Evolutionary conservation across 495 filamentous ascomycete species (phyloP), one percentile per base, ranked within the genome.

Genomic region (Penicillium crystallinum): DNA sequence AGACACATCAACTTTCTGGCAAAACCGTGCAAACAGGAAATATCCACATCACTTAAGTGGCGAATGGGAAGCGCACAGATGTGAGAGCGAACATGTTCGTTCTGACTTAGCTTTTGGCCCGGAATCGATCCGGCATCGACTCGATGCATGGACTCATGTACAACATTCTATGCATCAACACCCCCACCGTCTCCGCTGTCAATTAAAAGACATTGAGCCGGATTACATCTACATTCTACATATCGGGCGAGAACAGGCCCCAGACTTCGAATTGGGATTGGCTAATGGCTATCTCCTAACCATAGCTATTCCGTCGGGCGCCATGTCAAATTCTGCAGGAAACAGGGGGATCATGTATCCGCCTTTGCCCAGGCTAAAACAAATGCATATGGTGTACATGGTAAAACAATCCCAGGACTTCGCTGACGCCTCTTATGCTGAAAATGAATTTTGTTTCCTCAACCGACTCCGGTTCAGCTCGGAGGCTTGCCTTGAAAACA

Each of bases 381-480:
- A 37, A 27, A 47, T 47, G 31, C 10, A 6, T 25, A 37, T 36
- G 31, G 6, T 15, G 31, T 37, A 34, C 18, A 47, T 21, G 31
- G 17, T 39, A 30, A n/a, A 53, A 54, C 10, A 22, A 45, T n/a
- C 18, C 9, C 40, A 29, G 25, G 6, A 34, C 19, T 15, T 38
- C 37, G 35, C 25, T 33, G 22, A 53, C 57, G 57, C 57, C 57
- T 42, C 40, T 22, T 51, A 60, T 60, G 57, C 57, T 50, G 21
- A 35, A 42, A 30, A 41, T 17, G 23, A 43, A 30, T 17, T 44
- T 23, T 34, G 3, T 27, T 27, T 27, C 7, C 7, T 27, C 14
- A n/a, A 29, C 17, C 39, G 40, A 54, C 55, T 57, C 41, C 45
- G 46, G 30, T 37, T 38, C 56, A 37, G 42, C 23, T 44, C 15